These are phyloP conservation scores for Malus orientalis DNA, from an alignment of 306 rosid genomes.

Conservation along the genomic window DNA sequence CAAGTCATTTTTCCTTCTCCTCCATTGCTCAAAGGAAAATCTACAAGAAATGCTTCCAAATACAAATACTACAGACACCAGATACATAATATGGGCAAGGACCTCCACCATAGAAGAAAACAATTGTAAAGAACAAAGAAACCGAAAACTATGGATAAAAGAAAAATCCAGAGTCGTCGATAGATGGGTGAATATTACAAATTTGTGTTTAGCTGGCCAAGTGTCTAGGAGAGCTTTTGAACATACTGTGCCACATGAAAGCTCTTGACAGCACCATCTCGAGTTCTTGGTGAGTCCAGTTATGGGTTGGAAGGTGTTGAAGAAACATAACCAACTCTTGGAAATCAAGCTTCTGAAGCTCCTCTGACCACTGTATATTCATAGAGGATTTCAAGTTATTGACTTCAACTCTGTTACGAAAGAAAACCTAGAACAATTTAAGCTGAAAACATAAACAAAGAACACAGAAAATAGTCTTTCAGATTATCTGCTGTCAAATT, in stretches of 20 bases:
- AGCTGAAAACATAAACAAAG: neutral
- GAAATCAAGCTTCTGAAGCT: slow-evolving; percentile 85
- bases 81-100: slow-evolving; percentile 22
- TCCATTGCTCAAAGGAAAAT: neutral
- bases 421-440: neutral
- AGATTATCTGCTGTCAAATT: neutral
- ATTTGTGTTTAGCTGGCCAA: slow-evolving; percentile 50
- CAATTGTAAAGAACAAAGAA: neutral
- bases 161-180: neutral
- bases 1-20: neutral
- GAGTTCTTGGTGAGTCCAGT: slow-evolving; percentile 89
- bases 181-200: slow-evolving; percentile 15
- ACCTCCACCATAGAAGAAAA: neutral
- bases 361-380: slow-evolving; percentile 79
- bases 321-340: slow-evolving; percentile 97
- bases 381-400: slow-evolving; percentile 1
- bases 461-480: neutral
- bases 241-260: slow-evolving; percentile 98
- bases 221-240: slow-evolving; percentile 92
- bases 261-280: slow-evolving; percentile 98
- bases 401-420: neutral
- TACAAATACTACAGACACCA: slow-evolving; percentile 33
- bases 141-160: neutral
- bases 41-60: slow-evolving; percentile 13
- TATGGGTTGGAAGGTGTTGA: slow-evolving; percentile 90